Evolutionary conservation across 2,329 filamentous ascomycete species (phyloP), one percentile per base, ranked within the genome.

Genomic region (Claviceps africana): DNA sequence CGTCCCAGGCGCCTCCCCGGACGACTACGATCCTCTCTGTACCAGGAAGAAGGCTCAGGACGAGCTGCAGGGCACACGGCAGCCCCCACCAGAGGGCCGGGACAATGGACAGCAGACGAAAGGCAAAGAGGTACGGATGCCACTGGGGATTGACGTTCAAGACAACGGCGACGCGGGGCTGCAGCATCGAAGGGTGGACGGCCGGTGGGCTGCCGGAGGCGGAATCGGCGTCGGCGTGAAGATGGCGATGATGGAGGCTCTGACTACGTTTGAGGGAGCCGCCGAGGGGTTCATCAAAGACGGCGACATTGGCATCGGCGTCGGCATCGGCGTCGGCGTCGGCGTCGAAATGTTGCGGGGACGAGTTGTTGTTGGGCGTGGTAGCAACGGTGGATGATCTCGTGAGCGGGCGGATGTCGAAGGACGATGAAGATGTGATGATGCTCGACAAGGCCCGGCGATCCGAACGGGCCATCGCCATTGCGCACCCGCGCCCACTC

Each of bases 141-240:
- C 86, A 91, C 56, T 74, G 75, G 56, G 75, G 74, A 51, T 84
- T 81, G 17, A 93, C 79, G 50, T 86, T 86, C 47, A 91, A 76
- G 33, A 88, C 78, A 59, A 89, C 85, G 56, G 86, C 86, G 52
- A 91, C 81, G 52, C 86, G 85, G 13, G 86, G 86, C 62, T 89
- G 85, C 44, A 88, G 73, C 50, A 83, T 70, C 17, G 77, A 67
- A 22, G 65, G 62, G 31, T 61, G 62, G 15, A 63, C 58, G 13
- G 53, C 47, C 47, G 53, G 43, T 37, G 47, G 44, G 17, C 50
- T 30, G 28, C 19, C 31, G n/a, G 53, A 19, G 10, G 28, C 15
- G 8, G 49, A 19, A 9, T 35, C 30, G 49, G 25, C n/a, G 47
- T n/a, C 15, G 42, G 15, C 37, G 25, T 4, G 33, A 15, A 19